Evolutionary conservation across 2,329 filamentous ascomycete genomes (phyloP), one percentile per base, ranked within the genome.

Genomic region (Corinectria fuckeliana): DNA sequence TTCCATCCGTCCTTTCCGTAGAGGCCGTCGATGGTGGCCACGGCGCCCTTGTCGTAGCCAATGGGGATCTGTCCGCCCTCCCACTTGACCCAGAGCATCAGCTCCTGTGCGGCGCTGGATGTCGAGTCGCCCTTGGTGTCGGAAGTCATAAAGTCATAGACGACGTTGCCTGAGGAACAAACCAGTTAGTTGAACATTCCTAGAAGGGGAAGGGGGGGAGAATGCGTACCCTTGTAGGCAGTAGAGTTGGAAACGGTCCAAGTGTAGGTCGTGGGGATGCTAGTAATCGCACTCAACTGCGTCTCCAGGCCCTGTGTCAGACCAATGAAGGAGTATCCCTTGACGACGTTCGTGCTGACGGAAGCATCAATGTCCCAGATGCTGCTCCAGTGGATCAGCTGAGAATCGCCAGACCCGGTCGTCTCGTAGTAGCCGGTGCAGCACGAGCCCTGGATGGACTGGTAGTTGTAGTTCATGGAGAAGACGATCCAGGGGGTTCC

Each of bases 381-480:
- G 11, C 53, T 58, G 30, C 62, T 63, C 63, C 62, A 65, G 28
- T 53, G 58, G n/a, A 55, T 30, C 8, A 32, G 23, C 16, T 60
- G 49, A 1, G 25, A 30, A 5, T 44, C 25, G 2, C 50, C 62
- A 1, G 62, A 51, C 2, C 60, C 62, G 5, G 58, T 58, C 8
- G 56, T 49, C 10, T 23, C 51, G 36, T 51, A 65, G 16, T 58
- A 50, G 8, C 53, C 58, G 1, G 62, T 65, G 26, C 62, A 65
- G 49, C 60, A 63, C 11, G 62, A 58, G 3, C 62, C 62, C 3
- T 51, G 18, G 11, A 65, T 65, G 3, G 54, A 34, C 16, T 63
- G 48, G 14, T 65, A 65, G 20, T 65, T 65, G 49, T 65, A 65
- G 45, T 65, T 65, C 62, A 65, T 65, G 8, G 62, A 65, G 32